A percentile compares a stretch with the other conserved stretches of the same genome.
phyloP scores from a whole-genome alignment of 2,329 filamentous ascomycete species.

The Fonsecaea pugnacius region DNA sequence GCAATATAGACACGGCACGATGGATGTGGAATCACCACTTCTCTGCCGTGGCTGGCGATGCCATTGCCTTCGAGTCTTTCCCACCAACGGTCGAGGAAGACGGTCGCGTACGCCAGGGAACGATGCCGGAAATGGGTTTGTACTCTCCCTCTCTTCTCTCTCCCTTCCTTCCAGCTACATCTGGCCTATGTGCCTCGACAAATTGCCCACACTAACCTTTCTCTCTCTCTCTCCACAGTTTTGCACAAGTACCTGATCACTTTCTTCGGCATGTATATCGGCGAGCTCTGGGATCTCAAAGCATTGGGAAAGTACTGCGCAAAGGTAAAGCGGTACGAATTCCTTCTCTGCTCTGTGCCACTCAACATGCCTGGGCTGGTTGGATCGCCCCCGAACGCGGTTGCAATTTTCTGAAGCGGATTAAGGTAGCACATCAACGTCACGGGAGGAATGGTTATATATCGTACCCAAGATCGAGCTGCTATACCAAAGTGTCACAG shows the following conservation, averaged over 20 bases:
- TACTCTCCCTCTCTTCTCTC: too few relatives aligned
- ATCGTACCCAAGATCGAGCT: too few relatives aligned
- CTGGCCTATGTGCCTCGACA: too few relatives aligned
- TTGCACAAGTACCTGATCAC: slow-evolving; percentile 52
- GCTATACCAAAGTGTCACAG: too few relatives aligned
- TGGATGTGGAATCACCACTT: slow-evolving; percentile 71
- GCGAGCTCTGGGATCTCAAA: slow-evolving; percentile 53
- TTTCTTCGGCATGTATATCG: slow-evolving; percentile 55
- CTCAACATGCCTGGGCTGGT: slow-evolving; percentile 55
- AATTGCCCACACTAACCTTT: neutral
- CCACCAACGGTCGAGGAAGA: slow-evolving; percentile 48
- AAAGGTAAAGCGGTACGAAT: slow-evolving; percentile 45
- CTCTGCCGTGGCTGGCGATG: slow-evolving; percentile 52
- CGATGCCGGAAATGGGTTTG: neutral
- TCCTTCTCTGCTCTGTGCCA: slow-evolving; percentile 55
- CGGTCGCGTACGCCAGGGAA: neutral
- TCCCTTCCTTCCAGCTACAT: too few relatives aligned
- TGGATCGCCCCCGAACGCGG: slow-evolving; percentile 52
- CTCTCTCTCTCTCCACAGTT: slow-evolving; percentile 28
- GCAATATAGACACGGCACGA: slow-evolving; percentile 59
- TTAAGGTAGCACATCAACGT: too few relatives aligned
- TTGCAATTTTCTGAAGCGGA: slow-evolving; percentile 51
- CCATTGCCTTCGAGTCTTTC: slow-evolving; percentile 66
- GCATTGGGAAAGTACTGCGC: slow-evolving; percentile 44
- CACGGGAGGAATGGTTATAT: too few relatives aligned